A percentile compares a stretch with the other conserved stretches of the same genome.
These are phyloP conservation scores for Aspergillus transmontanensis DNA, from an alignment of 2,329 filamentous ascomycete genomes.

Conservation along the genomic window DNA sequence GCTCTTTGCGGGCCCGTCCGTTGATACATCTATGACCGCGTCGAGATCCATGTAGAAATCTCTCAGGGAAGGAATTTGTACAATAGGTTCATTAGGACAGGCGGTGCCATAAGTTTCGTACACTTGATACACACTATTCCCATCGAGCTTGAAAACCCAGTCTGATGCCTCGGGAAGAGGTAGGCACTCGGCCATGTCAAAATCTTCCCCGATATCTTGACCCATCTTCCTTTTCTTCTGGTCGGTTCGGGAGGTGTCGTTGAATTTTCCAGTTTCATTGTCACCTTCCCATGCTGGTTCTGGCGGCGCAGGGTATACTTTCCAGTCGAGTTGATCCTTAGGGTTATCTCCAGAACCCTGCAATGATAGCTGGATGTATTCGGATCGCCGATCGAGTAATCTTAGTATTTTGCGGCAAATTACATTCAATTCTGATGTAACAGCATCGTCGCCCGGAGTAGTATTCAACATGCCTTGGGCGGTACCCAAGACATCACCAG, in stretches of 20 bases:
- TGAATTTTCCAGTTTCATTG: slow-evolving; percentile 43
- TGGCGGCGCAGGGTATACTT: slow-evolving; percentile 87
- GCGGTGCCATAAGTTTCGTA: slow-evolving; percentile 70
- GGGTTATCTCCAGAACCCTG: slow-evolving; percentile 85
- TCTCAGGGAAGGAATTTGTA: slow-evolving; percentile 85
- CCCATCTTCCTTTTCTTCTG: slow-evolving; percentile 77
- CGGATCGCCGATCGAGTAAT: slow-evolving; percentile 83
- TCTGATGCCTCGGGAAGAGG: slow-evolving; percentile 72
- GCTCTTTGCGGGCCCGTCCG: slow-evolving; percentile 93
- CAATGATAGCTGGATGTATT: slow-evolving; percentile 82
- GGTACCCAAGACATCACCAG: slow-evolving; percentile 61
- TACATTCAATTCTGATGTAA: slow-evolving; percentile 78
- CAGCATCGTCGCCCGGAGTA: slow-evolving; percentile 72
- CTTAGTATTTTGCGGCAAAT: slow-evolving; percentile 92
- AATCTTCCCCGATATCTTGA: slow-evolving; percentile 89
- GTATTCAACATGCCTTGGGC: slow-evolving; percentile 65
- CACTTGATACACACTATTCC: slow-evolving; percentile 87
- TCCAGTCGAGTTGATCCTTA: slow-evolving; percentile 79
- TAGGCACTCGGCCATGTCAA: slow-evolving; percentile 75
- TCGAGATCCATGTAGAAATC: slow-evolving; percentile 97
- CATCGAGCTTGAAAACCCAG: slow-evolving; percentile 77
- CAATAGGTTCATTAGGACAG: slow-evolving; percentile 67
- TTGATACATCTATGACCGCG: slow-evolving; percentile 81
- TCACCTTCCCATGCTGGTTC: slow-evolving; percentile 83
- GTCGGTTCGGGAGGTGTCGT: slow-evolving; percentile 47